Evolutionary conservation across 2,329 filamentous ascomycete species (phyloP).

Genomic region (Fusarium oligoseptatum): DNA sequence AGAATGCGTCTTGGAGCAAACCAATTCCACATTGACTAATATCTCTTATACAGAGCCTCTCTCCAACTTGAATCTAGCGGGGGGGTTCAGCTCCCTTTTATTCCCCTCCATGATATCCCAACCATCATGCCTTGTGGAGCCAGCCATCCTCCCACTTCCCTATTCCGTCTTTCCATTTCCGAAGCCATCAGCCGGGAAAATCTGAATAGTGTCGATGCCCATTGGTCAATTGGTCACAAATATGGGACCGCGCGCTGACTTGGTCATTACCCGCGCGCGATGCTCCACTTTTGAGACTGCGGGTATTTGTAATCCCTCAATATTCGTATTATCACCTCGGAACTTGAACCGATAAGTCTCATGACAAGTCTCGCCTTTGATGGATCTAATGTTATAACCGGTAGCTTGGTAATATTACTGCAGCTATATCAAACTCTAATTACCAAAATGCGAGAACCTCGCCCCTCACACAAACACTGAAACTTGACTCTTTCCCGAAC

Average conservation of each 20-base stretch:
- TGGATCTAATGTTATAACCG: neutral
- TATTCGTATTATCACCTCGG: constrained; percentile 5
- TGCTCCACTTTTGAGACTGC: constrained; percentile 21
- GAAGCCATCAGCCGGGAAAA: constrained; percentile 12
- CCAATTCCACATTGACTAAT: constrained; percentile 23
- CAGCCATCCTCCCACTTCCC: constrained; percentile 18
- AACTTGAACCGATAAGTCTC: constrained; percentile 1
- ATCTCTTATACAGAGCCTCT: neutral
- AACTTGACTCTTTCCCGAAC: constrained; percentile 49
- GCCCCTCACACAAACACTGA: constrained; percentile 52
- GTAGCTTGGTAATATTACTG: neutral
- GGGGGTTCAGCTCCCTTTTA: constrained; percentile 25
- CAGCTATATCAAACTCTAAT: neutral
- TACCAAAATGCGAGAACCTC: neutral
- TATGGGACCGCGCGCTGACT: neutral
- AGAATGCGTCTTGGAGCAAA: constrained; percentile 21
- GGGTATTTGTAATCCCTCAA: constrained; percentile 35
- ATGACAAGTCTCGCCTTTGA: neutral
- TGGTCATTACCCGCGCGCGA: constrained; percentile 50
- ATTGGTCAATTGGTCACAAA: constrained; percentile 5
- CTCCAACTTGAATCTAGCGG: neutral
- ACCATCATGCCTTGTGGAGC: constrained; percentile 40
- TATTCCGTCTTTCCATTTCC: constrained; percentile 25
- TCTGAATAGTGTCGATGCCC: neutral
- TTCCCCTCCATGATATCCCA: constrained; percentile 16